A percentile compares a stretch with the other conserved stretches of the same genome.
phyloP scores from a whole-genome alignment of 2,329 filamentous ascomycete species.

The Alternaria postmessia region DNA sequence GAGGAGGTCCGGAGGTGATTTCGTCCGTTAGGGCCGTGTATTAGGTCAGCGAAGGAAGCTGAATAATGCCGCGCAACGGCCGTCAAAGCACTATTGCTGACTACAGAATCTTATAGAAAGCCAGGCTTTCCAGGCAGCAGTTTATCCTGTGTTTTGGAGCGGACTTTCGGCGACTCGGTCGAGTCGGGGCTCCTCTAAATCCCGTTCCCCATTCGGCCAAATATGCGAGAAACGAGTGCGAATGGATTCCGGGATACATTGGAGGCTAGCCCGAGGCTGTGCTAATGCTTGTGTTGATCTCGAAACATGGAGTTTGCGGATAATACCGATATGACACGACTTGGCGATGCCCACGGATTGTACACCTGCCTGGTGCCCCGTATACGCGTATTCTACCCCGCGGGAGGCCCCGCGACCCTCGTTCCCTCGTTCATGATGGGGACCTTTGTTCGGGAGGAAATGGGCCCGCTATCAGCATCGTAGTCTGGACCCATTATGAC shows the following conservation, averaged over 20 bases:
- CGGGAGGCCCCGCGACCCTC: neutral
- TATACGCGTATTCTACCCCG: constrained; percentile 3
- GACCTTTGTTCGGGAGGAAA: neutral
- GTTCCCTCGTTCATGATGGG: neutral
- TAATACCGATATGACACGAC: neutral
- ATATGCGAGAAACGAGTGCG: constrained; percentile 11
- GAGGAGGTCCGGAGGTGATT: constrained; percentile 16
- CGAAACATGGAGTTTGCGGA: constrained; percentile 6
- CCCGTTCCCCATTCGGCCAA: constrained; percentile 12
- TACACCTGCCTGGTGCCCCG: neutral
- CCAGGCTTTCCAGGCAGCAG: constrained; percentile 23
- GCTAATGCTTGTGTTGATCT: constrained; percentile 5
- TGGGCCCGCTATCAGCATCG: neutral
- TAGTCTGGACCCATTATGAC: neutral
- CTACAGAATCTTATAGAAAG: constrained; percentile 19
- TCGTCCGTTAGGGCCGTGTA: constrained; percentile 21
- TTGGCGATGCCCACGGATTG: neutral
- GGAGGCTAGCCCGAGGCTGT: constrained; percentile 3
- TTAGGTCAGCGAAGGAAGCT: constrained; percentile 24
- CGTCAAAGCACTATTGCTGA: constrained; percentile 17
- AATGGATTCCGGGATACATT: constrained; percentile 1
- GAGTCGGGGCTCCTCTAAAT: constrained; percentile 1
- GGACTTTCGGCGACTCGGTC: constrained; percentile 2
- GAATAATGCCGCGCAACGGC: constrained; percentile 17
- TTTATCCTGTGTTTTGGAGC: neutral